phyloP scores from a whole-genome alignment of 2,329 filamentous ascomycete species.

The Trichoderma guizhouense region DNA sequence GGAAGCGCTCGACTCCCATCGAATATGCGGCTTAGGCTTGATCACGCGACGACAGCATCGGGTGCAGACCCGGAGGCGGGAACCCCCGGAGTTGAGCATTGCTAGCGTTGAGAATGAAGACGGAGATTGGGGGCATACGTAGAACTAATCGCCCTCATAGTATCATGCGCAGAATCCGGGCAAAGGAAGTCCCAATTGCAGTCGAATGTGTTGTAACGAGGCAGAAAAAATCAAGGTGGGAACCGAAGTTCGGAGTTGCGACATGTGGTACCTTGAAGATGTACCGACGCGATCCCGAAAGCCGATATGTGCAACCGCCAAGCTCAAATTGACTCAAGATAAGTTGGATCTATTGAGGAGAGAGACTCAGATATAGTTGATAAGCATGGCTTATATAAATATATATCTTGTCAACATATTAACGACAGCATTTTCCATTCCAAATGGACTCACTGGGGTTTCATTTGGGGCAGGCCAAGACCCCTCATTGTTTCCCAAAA shows the following conservation, averaged over 20 bases:
- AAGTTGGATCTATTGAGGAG: not conserved
- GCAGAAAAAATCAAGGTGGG: conserved; percentile 9
- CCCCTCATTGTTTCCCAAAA: not conserved
- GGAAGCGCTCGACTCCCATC: conserved; percentile 41
- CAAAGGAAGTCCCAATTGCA: not conserved
- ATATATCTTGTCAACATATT: not conserved
- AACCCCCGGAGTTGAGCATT: conserved; percentile 32
- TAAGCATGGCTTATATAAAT: not conserved
- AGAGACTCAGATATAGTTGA: not conserved
- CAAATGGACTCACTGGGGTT: not conserved
- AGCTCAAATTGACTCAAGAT: not conserved
- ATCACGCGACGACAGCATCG: conserved; percentile 50
- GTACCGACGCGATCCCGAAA: conserved; percentile 18
- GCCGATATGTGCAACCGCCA: not conserved
- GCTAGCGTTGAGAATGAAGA: not conserved
- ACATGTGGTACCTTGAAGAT: conserved; percentile 5
- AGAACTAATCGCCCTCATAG: not conserved
- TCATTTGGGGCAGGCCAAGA: not conserved
- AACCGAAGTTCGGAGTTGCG: conserved; percentile 15
- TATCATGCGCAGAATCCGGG: not conserved
- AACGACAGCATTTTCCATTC: not conserved
- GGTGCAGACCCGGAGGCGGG: conserved; percentile 59
- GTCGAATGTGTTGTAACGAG: not conserved
- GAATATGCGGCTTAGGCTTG: conserved; percentile 33
- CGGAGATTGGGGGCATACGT: not conserved